Percentiles rank a stretch among this genome's conserved stretches.
Evolutionary conservation across 495 filamentous ascomycete species (phyloP).

Genomic region (Hyaloscypha finlandica): DNA sequence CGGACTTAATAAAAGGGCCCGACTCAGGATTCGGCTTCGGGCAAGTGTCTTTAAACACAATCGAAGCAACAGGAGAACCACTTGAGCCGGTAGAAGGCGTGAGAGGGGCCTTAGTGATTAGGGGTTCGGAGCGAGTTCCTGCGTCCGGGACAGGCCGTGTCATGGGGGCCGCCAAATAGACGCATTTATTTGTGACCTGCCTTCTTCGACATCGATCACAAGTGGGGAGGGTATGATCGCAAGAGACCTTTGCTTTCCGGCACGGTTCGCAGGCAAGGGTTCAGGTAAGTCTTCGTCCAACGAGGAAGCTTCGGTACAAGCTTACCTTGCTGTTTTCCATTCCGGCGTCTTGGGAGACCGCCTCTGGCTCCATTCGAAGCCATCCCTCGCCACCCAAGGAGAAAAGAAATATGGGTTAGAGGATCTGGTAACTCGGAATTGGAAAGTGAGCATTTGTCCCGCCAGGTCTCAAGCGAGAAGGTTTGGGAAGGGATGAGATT

Average conservation of each 20-base stretch:
- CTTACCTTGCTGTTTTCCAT: conserved; percentile 44
- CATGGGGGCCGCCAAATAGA: conserved; percentile 32
- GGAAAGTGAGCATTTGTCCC: not conserved
- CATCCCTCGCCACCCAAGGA: not conserved
- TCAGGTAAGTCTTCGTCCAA: not conserved
- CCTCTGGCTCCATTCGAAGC: not conserved
- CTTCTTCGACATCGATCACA: conserved; percentile 46
- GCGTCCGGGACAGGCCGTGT: conserved; percentile 16
- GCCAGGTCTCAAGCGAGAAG: not conserved
- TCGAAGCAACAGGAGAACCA: not conserved
- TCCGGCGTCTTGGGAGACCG: conserved; percentile 37
- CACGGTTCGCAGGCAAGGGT: conserved; percentile 51
- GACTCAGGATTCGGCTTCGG: conserved; percentile 17
- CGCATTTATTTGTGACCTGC: conserved; percentile 34
- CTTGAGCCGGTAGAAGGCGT: conserved; percentile 25
- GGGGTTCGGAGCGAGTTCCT: conserved; percentile 9
- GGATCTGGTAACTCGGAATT: not conserved
- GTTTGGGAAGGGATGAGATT: not conserved
- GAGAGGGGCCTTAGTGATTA: not conserved
- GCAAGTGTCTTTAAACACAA: conserved; percentile 6
- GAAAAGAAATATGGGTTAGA: not conserved
- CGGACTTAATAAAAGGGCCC: conserved; percentile 23
- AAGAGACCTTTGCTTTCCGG: conserved; percentile 52
- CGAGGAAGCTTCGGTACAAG: not conserved
- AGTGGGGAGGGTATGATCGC: conserved; percentile 47